A percentile compares a stretch with the other conserved stretches of the same genome.
phyloP scores from a whole-genome alignment of 1,284 basidiomycete genomes.

The Tylopilus orsonianus region DNA sequence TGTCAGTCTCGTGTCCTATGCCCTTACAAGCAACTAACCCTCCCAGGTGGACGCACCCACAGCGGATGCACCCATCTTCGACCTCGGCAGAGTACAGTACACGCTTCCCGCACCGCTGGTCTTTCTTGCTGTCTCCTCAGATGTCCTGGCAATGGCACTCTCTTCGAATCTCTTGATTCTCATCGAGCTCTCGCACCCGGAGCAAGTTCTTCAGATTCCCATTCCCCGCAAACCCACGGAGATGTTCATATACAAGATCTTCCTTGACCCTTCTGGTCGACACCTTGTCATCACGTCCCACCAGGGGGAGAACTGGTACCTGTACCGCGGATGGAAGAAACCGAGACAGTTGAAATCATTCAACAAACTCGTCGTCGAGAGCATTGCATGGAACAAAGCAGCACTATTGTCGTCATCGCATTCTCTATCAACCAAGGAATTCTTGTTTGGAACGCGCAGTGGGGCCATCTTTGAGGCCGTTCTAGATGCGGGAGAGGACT shows the following conservation, averaged over 20 bases:
- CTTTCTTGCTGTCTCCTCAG: constrained; percentile 80
- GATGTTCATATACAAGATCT: constrained; percentile 74
- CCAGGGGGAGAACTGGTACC: constrained; percentile 94
- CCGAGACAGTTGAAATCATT: constrained; percentile 77
- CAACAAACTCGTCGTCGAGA: constrained; percentile 83
- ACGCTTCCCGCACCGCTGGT: constrained; percentile 80
- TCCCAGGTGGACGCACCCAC: constrained; percentile 40
- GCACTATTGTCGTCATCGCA: constrained; percentile 62
- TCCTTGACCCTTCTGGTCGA: constrained; percentile 88
- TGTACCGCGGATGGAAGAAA: constrained; percentile 79
- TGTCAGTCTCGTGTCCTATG: constrained; percentile 33
- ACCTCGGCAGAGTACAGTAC: constrained; percentile 86
- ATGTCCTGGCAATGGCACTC: constrained; percentile 83
- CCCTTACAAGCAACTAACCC: constrained; percentile 9
- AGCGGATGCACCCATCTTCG: constrained; percentile 68
- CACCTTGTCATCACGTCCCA: constrained; percentile 86
- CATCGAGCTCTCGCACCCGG: constrained; percentile 81
- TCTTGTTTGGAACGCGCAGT: constrained; percentile 85
- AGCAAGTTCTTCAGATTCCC: constrained; percentile 76
- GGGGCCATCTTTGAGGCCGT: constrained; percentile 86
- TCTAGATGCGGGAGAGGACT: constrained; percentile 85
- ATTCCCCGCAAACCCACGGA: constrained; percentile 73
- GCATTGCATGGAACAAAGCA: constrained; percentile 92
- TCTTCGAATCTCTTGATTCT: constrained; percentile 77
- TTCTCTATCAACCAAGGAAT: constrained; percentile 76